A percentile compares a stretch with the other conserved stretches of the same genome.
phyloP scores from a whole-genome alignment of 2,329 filamentous ascomycete species.

The Trichoderma cornu-damae region DNA sequence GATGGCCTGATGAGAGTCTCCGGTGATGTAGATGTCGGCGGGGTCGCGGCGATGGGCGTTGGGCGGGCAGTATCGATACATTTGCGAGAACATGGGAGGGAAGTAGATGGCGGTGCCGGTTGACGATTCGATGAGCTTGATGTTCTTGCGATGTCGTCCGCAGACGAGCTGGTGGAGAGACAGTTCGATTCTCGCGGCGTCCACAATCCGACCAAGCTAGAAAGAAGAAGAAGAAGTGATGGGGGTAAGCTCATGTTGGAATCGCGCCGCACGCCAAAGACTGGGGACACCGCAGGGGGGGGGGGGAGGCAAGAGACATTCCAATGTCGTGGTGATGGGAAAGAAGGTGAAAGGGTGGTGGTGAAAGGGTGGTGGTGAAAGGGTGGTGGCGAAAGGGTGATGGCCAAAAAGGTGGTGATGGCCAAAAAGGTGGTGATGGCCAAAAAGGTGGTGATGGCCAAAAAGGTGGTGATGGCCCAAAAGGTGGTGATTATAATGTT shows the following conservation, averaged over 20 bases:
- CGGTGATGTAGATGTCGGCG: conserved; percentile 91
- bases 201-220: conserved; percentile 71
- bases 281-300: no score
- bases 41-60: conserved; percentile 77
- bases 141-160: conserved; percentile 91
- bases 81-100: conserved; percentile 83
- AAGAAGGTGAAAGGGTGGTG: no score
- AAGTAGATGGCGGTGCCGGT: conserved; percentile 98
- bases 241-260: conserved; percentile 21
- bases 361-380: no score
- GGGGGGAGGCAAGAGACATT: no score
- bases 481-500: no score
- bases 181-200: conserved; percentile 75
- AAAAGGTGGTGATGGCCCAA: no score
- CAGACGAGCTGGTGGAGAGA: conserved; percentile 89
- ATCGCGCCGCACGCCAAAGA: not conserved
- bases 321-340: no score
- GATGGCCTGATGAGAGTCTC: conserved; percentile 78
- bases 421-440: no score
- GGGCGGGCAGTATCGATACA: conserved; percentile 83
- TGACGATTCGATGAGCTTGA: conserved; percentile 93
- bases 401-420: no score
- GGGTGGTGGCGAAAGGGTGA: no score
- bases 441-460: no score
- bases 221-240: no score